Base-by-base conservation (phyloP, 2,329 filamentous ascomycete genomes). In the Ceratocystis eucalypticola region DNA sequence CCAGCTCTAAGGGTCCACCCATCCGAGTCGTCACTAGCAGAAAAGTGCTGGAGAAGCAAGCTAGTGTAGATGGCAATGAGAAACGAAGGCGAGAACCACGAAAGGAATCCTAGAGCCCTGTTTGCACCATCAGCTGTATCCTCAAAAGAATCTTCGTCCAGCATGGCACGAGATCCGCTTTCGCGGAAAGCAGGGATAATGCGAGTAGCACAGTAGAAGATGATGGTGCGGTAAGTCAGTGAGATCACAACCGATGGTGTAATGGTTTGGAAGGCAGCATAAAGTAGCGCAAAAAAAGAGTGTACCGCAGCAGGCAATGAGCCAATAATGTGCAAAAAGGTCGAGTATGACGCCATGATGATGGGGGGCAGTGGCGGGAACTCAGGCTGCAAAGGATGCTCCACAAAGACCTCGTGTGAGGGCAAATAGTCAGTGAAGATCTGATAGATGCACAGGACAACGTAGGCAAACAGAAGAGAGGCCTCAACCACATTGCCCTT, bases 401-500 rank as follows among this genome's bases (percentile, higher is more conserved):
- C 76, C 2, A 79, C 77, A 37, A 84, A 81, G 41, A 81, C 78
- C 33, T 82, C 79, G n/a, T 82, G 85, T 20, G 82, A 76, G 2
- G 94, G 91, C 71, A 93, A 85, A 77, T 97, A 97, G 77, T 99
- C 94, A 72, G 94, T 99, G 76, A 97, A 97, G 75, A 97, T 97
- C 76, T 99, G 94, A 78, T 97, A 99, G 73, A 97, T 89, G 79
- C 93, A 97, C 69, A 99, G 86, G n/a, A 96, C 94, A 69, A 96
- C 85, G 76, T 99, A 99, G 72, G 94, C 93, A 69, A 99, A 97
- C 67, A 99, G 82, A 10, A 99, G 80, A 25, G 93, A 96, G 71
- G 91, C 96, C 77, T 99, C 93, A 65, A 97, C 89, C 1, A 93
- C 91, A 72, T 96, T 99, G 69, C 94, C 94, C 71, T 92, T 87